Evolutionary conservation across 1,139 yeast species (phyloP), one percentile per base, ranked within the genome.

Genomic region (Lodderomyces elongisporus): DNA sequence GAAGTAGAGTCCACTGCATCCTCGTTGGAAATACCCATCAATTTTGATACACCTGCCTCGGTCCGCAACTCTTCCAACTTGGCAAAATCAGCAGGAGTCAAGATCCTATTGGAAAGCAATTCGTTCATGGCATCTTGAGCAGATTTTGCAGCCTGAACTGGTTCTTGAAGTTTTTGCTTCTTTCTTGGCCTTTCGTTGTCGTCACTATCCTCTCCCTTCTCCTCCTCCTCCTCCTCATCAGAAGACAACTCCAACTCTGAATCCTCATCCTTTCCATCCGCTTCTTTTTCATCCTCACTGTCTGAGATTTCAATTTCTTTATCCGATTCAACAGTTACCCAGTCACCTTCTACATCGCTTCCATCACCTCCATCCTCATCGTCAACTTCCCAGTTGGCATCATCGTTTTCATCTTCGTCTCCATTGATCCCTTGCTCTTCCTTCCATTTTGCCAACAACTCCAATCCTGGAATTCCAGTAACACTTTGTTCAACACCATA

Each of bases 21-120:
- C 58, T 91, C 97, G 50, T 84, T 80, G 37, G 64, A 61, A 31
- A 55, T 56, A 30, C 87, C 87, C 74, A 85, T 64, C 21, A 79
- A 56, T 56, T 83, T 84, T 35, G 84, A 85, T 32, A 87, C 70
- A 42, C 95, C 96, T 4, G 95, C 95, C 56, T 83, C 80, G 8
- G 77, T 70, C 51, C 79, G 76, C 48, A 91, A 73, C 57, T 91
- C 96, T 49, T 88, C 93, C 47, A 91, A 70, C 60, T 89, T 89
- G 46, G 95, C 95, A 56, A 89, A 91, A 66, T 91, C 98, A 0
- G 97, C 97, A 16, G 98, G 98, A 0, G 98, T 91, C 46, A 91
- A 71, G 41, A 91, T 84, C 46, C 87, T 75, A 13, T 80, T 66
- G 2, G 89, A 67, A 27, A 93, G 79, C 28, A 88, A 54, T 36